Evolutionary conservation across 139 green algal species (phyloP), one percentile per base, ranked within the genome.

Genomic region (Haematococcus sp.): DNA sequence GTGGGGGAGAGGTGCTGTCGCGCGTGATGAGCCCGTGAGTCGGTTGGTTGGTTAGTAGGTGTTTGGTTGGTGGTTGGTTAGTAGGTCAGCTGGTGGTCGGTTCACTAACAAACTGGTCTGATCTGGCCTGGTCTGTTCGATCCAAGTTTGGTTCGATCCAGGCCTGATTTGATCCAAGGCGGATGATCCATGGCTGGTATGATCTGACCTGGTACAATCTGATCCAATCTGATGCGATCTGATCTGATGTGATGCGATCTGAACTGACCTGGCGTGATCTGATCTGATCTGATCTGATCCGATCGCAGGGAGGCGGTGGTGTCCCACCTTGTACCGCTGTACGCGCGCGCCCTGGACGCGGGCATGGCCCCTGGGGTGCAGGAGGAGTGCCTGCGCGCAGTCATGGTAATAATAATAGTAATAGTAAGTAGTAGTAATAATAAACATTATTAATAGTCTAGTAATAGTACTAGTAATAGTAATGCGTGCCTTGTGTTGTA

Each of bases 281-380:
- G n/a, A n/a, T n/a, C n/a, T n/a, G n/a, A n/a, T n/a, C n/a, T n/a
- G n/a, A n/a, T n/a, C n/a, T n/a, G n/a, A n/a, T n/a, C n/a, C n/a
- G n/a, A n/a, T n/a, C n/a, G 32, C 32, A 54, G 61, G 32, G 61
- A 49, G 16, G 61, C 61, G n/a, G 61, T 27, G 4, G 31, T 31
- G 30, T 15, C 25, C 4, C 33, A 51, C 27, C 35, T 70, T 34
- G 34, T 70, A 15, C 63, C 63, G 22, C 22, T 70, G 19, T 70
- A 70, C 25, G 31, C 63, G 11, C 63, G 63, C 33, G 35, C 35
- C 3, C 35, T 70, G 20, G 63, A 70, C 11, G 20, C 20, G 3
- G 33, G 52, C 20, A 28, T 34, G 17, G 19, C 19, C 43, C 87
- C 87, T 0, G 60, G 76, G 2, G 75, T 87, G 58, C 79, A 86